phyloP scores from a whole-genome alignment of 257 asterid species.

The Anisodus tanguticus region DNA sequence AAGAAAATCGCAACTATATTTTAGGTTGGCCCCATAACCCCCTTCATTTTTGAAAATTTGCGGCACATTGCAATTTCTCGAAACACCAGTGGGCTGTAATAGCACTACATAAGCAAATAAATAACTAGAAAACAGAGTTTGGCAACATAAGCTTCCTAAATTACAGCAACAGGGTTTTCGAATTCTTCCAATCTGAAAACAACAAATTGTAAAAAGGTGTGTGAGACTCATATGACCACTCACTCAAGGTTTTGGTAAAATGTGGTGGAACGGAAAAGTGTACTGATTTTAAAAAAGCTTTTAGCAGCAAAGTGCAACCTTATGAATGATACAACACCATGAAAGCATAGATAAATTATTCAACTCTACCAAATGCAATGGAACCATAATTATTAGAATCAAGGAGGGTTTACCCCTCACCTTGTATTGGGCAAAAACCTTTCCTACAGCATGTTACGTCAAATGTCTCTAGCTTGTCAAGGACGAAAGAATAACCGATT shows the following conservation, averaged over 20 bases:
- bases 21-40: neutral
- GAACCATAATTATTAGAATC: neutral
- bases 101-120: neutral
- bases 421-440: neutral
- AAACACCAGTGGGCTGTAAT: neutral
- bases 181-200: neutral
- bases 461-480: conserved; percentile 26
- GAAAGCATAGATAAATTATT: neutral
- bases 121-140: neutral
- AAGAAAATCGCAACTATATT: neutral
- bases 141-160: conserved; percentile 9
- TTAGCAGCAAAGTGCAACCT: neutral
- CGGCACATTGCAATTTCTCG: neutral
- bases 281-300: neutral
- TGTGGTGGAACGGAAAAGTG: neutral
- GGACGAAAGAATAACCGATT: conserved; percentile 17
- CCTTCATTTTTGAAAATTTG: neutral
- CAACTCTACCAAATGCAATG: neutral
- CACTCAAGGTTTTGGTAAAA: neutral
- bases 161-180: neutral
- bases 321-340: neutral
- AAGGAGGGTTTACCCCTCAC: conserved; percentile 7
- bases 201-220: neutral
- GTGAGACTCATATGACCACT: neutral
- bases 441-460: neutral